phyloP scores from a whole-genome alignment of 495 filamentous ascomycete genomes.

The Penicillium argentinense region DNA sequence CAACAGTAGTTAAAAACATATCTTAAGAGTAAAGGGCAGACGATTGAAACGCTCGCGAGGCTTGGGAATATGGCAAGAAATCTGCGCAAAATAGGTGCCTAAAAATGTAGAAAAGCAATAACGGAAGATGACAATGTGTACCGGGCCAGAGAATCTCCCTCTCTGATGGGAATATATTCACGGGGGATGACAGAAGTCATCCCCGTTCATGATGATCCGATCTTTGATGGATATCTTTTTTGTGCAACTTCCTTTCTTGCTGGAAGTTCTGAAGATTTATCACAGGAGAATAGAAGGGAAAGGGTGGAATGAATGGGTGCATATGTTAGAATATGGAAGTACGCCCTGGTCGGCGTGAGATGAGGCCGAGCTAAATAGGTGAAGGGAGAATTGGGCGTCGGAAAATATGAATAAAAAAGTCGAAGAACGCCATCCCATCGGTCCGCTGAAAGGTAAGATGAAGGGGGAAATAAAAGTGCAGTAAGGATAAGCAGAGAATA shows the following conservation, averaged over 20 bases:
- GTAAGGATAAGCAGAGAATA: neutral
- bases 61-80: conserved; percentile 39
- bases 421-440: conserved; percentile 41
- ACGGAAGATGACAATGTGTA: conserved; percentile 27
- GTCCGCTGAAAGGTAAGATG: conserved; percentile 19
- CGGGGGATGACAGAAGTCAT: no score
- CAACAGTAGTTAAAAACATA: neutral
- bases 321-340: neutral
- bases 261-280: conserved; percentile 2
- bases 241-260: neutral
- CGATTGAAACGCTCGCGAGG: conserved; percentile 26
- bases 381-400: conserved; percentile 12
- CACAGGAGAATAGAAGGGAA: conserved; percentile 19
- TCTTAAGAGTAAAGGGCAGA: conserved; percentile 9
- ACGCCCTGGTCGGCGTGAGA: no score
- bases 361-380: no score
- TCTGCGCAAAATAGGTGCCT: conserved; percentile 19
- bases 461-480: neutral
- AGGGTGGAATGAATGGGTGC: conserved; percentile 19
- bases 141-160: no score
- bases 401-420: conserved; percentile 21
- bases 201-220: no score
- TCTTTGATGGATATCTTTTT: no score
- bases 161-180: no score
- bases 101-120: conserved; percentile 14